phyloP scores from a whole-genome alignment of 345 rosid species.

The Rhodomyrtus tomentosa region DNA sequence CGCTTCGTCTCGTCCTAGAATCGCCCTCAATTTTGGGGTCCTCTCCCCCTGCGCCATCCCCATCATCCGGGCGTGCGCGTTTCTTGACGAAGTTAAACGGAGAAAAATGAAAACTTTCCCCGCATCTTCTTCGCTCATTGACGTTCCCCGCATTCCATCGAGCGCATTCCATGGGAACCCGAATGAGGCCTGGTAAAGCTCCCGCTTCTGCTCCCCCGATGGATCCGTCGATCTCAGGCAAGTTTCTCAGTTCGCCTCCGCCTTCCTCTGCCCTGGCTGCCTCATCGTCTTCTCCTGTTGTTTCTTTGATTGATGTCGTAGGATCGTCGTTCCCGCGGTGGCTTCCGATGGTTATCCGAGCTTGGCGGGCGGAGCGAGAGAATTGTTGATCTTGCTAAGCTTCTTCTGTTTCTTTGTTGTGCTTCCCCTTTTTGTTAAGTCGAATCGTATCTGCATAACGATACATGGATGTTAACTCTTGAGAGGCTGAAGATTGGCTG shows the following conservation, averaged over 20 bases:
- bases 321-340: not conserved
- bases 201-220: not conserved
- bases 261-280: not conserved
- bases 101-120: not conserved
- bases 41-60: not conserved
- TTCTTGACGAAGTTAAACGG: not conserved
- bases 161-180: not conserved
- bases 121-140: not conserved
- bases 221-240: constrained; percentile 1
- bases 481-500: not conserved
- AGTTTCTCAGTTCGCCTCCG: not conserved
- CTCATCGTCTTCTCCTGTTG: not conserved
- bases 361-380: not conserved
- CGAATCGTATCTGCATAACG: not conserved
- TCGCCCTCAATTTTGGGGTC: not conserved
- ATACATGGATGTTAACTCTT: not conserved
- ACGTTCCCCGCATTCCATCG: not conserved
- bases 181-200: not conserved
- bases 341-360: not conserved
- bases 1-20: not conserved
- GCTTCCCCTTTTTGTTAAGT: not conserved
- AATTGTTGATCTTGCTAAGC: not conserved
- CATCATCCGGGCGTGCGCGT: not conserved
- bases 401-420: not conserved
- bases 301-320: not conserved